Conservation (phyloP, 768 basidiomycete genomes). For the Termitomyces sp. region DNA sequence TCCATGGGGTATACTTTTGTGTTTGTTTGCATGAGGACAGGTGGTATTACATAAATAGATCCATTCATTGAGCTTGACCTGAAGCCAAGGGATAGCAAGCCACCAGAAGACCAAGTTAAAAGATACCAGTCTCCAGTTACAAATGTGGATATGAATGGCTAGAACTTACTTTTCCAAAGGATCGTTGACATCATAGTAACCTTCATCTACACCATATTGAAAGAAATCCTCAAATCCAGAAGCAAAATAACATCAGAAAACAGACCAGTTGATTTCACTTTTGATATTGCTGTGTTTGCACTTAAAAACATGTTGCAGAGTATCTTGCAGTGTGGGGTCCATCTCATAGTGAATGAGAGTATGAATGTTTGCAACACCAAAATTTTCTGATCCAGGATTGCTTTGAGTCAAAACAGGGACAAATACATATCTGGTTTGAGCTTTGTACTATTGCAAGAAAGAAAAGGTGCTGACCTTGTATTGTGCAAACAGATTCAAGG, state of each 20-base stretch:
- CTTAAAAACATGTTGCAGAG: too few species aligned
- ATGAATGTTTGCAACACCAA: too few species aligned
- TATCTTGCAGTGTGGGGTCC: too few species aligned
- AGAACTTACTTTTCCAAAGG: neutral
- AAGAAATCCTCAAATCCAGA: too few species aligned
- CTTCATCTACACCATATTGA: neutral
- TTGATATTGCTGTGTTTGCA: too few species aligned
- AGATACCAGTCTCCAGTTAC: too few species aligned
- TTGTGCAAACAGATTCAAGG: neutral
- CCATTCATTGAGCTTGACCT: constrained; percentile 30
- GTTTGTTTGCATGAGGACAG: constrained; percentile 16
- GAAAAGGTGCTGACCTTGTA: neutral
- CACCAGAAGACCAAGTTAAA: constrained; percentile 28
- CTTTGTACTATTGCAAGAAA: too few species aligned
- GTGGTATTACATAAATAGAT: constrained; percentile 19
- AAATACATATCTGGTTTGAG: neutral
- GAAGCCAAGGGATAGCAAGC: constrained; percentile 33
- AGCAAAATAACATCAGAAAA: too few species aligned
- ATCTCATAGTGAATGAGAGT: neutral
- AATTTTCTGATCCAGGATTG: neutral
- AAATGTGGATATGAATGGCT: neutral
- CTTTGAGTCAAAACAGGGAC: neutral
- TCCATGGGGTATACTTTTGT: constrained; percentile 35
- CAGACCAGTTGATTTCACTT: too few species aligned
- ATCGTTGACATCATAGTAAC: neutral